Base-by-base conservation (phyloP, 148 eudicot species). In the Vaccinium darrowii region DNA sequence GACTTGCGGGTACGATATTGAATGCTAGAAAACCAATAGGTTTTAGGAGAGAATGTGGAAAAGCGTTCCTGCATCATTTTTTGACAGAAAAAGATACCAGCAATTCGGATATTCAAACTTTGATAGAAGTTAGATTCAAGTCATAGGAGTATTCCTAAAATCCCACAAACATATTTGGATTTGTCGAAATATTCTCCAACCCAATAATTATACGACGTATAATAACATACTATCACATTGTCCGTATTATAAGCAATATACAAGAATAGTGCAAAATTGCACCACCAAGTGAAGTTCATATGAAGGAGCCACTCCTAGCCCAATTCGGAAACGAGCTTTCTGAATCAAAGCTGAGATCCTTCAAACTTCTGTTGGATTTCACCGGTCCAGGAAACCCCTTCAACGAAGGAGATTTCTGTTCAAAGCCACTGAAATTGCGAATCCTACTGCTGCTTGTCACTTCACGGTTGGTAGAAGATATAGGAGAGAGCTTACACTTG, bases 381-480 rank as follows among this genome's bases (percentile, higher is more conserved):
- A 87, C 49, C 5, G 82, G 87, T 60, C 86, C 84, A 21, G 88
- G 75, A 76, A 80, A 23, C 19, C 92, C 89, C 81, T 89, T 88
- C 39, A 90, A 83, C 85, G 87, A 67, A 3, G 92, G 92, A n/a
- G 96, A 93, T 84, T 87, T 88, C 65, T 87, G 91, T n/a, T 89
- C 87, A 49, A 81, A 83, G 53, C 83, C 82, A 39, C 74, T 83
- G 49, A 85, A 76, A 82, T 87, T 87, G 76, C 50, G 72, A 76
- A 87, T 88, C 88, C 86, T 78, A 9, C 88, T 89, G 81, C 87
- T 83, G 74, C 89, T 53, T 50, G 89, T 88, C 56, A 85, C 88
- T 23, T 91, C 97, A 84, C 95, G 92, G 52, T 90, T 94, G 14
- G 90, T 86, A 16, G 95, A 94, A 30, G 95, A 92, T 87, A 91